Evolutionary conservation across 179 eudicot genomes (phyloP).

Genomic region (Gypsophila paniculata): DNA sequence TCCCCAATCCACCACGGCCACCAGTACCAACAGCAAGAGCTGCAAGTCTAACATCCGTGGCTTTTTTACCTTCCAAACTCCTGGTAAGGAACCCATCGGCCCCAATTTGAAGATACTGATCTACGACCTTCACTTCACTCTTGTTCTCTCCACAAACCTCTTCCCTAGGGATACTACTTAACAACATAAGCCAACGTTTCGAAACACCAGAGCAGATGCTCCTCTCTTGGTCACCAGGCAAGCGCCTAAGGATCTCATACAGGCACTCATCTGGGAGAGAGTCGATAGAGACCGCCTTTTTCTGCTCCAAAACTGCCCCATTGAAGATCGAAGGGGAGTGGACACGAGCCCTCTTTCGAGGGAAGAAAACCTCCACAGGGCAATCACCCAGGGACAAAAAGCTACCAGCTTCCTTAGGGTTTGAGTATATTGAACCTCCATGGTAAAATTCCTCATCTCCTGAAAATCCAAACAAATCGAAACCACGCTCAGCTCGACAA

Average conservation of each 20-base stretch:
- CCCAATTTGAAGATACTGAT: no score
- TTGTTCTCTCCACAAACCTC: constrained; percentile 32
- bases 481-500: constrained; percentile 25
- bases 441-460: constrained; percentile 58
- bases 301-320: constrained; percentile 26
- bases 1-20: constrained; percentile 69
- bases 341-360: constrained; percentile 67
- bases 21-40: constrained; percentile 70
- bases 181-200: constrained; percentile 72
- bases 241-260: constrained; percentile 68
- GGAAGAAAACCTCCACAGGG: constrained; percentile 53
- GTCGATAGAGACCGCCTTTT: constrained; percentile 49
- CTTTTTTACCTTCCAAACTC: constrained; percentile 73
- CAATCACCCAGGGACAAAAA: constrained; percentile 43
- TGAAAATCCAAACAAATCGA: constrained; percentile 27
- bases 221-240: constrained; percentile 60
- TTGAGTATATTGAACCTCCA: constrained; percentile 49
- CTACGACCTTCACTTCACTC: constrained; percentile 20
- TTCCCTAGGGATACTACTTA: constrained; percentile 46
- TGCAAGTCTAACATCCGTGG: constrained; percentile 82
- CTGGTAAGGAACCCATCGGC: constrained; percentile 59
- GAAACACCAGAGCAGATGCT: constrained; percentile 61
- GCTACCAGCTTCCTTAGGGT: constrained; percentile 53
- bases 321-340: constrained; percentile 39
- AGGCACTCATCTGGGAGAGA: constrained; percentile 83